Evolutionary conservation across 805 yeast species (phyloP), one percentile per base, ranked within the genome.

Genomic region (Priceomyces medius): DNA sequence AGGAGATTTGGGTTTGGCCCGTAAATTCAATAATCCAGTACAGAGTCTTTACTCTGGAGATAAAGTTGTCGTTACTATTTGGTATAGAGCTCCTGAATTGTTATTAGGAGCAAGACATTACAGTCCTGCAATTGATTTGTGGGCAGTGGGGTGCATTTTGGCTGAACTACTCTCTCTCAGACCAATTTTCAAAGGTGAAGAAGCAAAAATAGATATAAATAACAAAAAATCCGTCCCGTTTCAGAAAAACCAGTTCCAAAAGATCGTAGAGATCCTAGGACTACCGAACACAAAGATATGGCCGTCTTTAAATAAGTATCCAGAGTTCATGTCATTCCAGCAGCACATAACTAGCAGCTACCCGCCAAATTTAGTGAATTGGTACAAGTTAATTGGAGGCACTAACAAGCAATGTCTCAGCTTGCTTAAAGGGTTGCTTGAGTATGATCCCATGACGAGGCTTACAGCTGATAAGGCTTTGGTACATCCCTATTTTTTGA

Each of bases 171-270:
- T 93, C 10, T 87, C 96, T 1, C 64, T 93, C 23, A 68, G 96
- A 52, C 99, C 99, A 0, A 83, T 93, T 7, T 93, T 93, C 68
- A 93, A 93, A 61, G 99, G 99, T 40, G 99, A 93, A 63, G 99
- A 93, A 58, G 93, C 96, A 10, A 91, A 91, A 53, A 85, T 91
- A 77, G 98, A 90, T 59, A 58, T 68, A 35, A 66, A 61, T 46
- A 86, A 85, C 50, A 91, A 89, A 56, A 90, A 91, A 56, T 84
- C 81, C 42, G 90, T 91, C 3, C 97, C 98, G 2, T 93, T 93
- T 63, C 99, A 93, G 62, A 81, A 85, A 43, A 90, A 87, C 58
- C 99, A 93, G 66, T 75, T 91, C 58, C 85, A 86, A 54, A 89
- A 88, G 58, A 90, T 93, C 18, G 71, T 93, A 20, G 98, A 93